Evolutionary conservation across 495 filamentous ascomycete genomes (phyloP), one percentile per base, ranked within the genome.

Genomic region (Penicillium steckii): DNA sequence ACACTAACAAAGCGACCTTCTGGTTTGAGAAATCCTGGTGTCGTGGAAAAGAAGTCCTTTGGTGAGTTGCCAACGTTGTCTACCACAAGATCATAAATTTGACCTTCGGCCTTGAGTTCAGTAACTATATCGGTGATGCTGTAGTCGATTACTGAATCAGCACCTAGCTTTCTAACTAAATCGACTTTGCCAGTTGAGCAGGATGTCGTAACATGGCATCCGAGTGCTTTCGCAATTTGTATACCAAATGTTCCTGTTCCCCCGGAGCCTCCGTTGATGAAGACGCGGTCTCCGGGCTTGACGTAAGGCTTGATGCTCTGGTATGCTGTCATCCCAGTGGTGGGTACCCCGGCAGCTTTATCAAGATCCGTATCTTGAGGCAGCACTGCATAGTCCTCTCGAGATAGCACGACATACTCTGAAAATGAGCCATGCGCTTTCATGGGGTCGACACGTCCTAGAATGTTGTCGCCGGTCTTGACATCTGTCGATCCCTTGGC

Each of bases 101-200:
- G 65, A 0, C 82, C 83, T 37, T 74, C 67, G 4, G 55, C 56
- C 58, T 74, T 74, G 5, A 89, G 59, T 4, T 56, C 64, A 6
- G 75, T 59, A 44, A 75, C 52, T 0, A 87, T 68, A 61, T 67
- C 56, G 0, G 41, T 43, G 18, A 64, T 55, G 8, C 75, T 81
- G 57, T 90, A 90, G 57, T 90, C 85, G 40, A 90, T 73, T 7
- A 88, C 71, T 44, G 81, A 78, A 53, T 88, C 84, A 3, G 85
- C 86, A 1, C 86, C 86, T 2, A 90, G 69, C 10, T 60, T 65
- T 33, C 70, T 71, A 53, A 78, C 80, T 0, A 87, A 66, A 23
- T 80, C 73, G 0, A 73, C 69, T 60, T 89, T 89, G 8, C 59
- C 62, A 2, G 67, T 71, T 8, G 82, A 37, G 52, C 85, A 89